Base-by-base conservation (phyloP, 768 basidiomycete genomes). In the Phlegmacium glaucopus region DNA sequence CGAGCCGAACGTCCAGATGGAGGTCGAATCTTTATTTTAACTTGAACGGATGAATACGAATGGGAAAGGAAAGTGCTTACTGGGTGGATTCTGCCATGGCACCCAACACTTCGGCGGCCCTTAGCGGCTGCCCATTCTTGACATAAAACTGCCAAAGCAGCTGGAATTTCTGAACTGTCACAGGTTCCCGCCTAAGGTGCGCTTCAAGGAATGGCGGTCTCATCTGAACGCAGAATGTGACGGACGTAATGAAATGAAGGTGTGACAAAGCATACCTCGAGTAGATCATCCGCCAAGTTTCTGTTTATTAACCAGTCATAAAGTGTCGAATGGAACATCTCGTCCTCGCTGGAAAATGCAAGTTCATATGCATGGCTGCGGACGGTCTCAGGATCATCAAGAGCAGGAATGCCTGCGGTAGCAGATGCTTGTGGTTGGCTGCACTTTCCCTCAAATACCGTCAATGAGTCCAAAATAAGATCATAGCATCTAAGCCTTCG, bases 101-200 rank as follows among this genome's bases (percentile, higher is more conserved):
- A 10, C 80, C 79, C 38, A 98, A 78, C 1, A 95, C 86, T 61
- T 89, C 84, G 1, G 96, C 94, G 2, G 96, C 95, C 37, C 88
- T 79, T 39, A 94, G 64, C 27, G 88, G 88, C 55, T 93, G 87
- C 1, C 87, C 87, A 55, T 90, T 87, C 58, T 95, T 90, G 44
- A 95, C 93, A 60, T 96, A 95, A 68, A 91, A 97, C 59, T 97
- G 91, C 96, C 96, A 98, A 2, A 98, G 72, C 1, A 99, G 69
- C 57, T 98, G 90, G 59, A 78, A 83, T 61, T 94, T 93, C 54
- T 87, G 78, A 12, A 88, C 82, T 1, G 85, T 86, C 1, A 77
- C 68, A 15, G 93, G 93, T 47, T 91, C 88, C 44, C 89, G 79
- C 53, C 79, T 77, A 25, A 98, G 80, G 67, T 94, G 91, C 4